phyloP scores from a whole-genome alignment of 2,329 filamentous ascomycete genomes.

The Fusarium lyarnte region DNA sequence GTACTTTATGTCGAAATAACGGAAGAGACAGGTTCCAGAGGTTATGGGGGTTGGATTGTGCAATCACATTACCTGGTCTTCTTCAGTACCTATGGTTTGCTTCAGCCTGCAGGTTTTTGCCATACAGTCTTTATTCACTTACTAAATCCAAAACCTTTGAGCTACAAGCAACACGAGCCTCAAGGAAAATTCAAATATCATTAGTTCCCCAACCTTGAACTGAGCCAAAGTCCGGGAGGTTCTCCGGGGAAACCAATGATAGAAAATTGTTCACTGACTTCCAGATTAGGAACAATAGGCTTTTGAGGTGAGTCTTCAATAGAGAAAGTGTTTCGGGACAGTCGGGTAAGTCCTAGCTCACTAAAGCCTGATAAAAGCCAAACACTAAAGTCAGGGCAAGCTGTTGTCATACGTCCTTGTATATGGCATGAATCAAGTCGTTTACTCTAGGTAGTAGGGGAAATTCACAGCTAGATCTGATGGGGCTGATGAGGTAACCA shows the following conservation, averaged over 20 bases:
- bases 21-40: slow-evolving; percentile 38
- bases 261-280: neutral
- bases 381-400: slow-evolving; percentile 12
- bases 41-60: slow-evolving; percentile 17
- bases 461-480: neutral
- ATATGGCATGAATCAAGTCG: neutral
- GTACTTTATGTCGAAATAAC: neutral
- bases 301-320: neutral
- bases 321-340: neutral
- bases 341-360: neutral
- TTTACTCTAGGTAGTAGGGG: neutral
- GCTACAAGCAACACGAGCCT: neutral
- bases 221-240: neutral
- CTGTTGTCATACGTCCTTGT: neutral
- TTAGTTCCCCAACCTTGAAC: neutral
- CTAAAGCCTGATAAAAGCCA: slow-evolving; percentile 30
- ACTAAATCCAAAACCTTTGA: slow-evolving; percentile 7
- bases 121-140: slow-evolving; percentile 8
- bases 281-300: neutral
- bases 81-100: neutral
- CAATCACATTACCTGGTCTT: slow-evolving; percentile 12
- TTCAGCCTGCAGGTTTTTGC: slow-evolving; percentile 29
- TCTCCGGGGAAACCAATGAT: neutral
- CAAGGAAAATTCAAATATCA: neutral
- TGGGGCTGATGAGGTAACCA: neutral